phyloP scores from a whole-genome alignment of 192 early-diverging fungal species.

The Thamnidium elegans region DNA sequence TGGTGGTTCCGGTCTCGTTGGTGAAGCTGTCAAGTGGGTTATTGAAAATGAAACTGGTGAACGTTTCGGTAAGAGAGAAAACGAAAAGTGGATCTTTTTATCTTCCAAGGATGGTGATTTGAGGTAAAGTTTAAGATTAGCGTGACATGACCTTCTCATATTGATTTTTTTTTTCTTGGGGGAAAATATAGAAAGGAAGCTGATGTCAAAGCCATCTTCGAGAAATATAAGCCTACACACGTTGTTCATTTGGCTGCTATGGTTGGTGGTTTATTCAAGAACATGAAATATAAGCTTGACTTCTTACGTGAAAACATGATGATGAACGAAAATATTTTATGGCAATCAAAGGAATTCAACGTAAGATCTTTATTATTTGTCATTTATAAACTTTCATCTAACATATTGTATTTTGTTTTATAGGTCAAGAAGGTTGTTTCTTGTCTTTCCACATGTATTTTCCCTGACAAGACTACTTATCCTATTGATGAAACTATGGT shows the following conservation, averaged over 20 bases:
- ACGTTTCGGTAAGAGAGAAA: slow-evolving; percentile 53
- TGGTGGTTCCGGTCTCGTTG: slow-evolving; percentile 75
- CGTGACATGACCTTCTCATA: too few species aligned
- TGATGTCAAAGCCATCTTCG: slow-evolving; percentile 66
- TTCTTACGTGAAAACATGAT: slow-evolving; percentile 74
- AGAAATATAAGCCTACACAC: slow-evolving; percentile 73
- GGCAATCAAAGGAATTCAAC: slow-evolving; percentile 54
- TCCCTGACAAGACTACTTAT: slow-evolving; percentile 80
- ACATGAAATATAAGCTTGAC: slow-evolving; percentile 78
- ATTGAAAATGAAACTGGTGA: slow-evolving; percentile 53
- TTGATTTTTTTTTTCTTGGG: too few species aligned
- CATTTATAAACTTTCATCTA: background rate
- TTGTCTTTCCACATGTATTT: slow-evolving; percentile 82
- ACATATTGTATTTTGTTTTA: background rate
- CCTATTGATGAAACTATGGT: slow-evolving; percentile 87
- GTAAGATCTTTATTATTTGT: slow-evolving; percentile 32
- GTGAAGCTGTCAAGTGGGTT: slow-evolving; percentile 69
- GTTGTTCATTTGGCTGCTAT: slow-evolving; percentile 76
- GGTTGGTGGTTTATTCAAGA: slow-evolving; percentile 76
- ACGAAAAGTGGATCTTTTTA: slow-evolving; percentile 73
- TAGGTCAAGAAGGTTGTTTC: slow-evolving; percentile 82
- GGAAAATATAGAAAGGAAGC: slow-evolving; percentile 47
- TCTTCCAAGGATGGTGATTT: slow-evolving; percentile 78
- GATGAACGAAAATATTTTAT: slow-evolving; percentile 78
- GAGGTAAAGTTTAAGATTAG: slow-evolving; percentile 43